phyloP scores from a whole-genome alignment of 768 basidiomycete species.

The Epithele typhae region DNA sequence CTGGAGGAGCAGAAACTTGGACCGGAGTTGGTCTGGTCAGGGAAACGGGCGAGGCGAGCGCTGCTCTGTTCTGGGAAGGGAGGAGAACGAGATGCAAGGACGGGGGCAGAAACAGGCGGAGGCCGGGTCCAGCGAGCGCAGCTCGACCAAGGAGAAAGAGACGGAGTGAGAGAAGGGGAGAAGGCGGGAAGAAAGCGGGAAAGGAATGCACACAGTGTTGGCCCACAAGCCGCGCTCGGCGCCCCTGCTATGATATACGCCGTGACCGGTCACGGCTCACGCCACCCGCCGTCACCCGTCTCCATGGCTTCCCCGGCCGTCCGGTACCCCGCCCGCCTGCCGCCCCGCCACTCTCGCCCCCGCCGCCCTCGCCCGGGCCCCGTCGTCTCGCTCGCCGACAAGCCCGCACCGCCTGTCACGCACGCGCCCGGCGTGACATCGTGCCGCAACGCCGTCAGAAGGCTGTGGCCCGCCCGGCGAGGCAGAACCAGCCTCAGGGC shows the following conservation, averaged over 20 bases:
- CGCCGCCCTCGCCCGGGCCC: too few species aligned
- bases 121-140: slow-evolving; percentile 33
- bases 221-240: neutral
- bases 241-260: slow-evolving; percentile 11
- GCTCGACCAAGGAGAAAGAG: slow-evolving; percentile 34
- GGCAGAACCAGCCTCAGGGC: too few species aligned
- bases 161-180: slow-evolving; percentile 22
- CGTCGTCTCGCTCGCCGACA: too few species aligned
- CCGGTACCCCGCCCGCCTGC: slow-evolving; percentile 2
- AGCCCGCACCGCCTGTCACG: too few species aligned
- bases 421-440: too few species aligned
- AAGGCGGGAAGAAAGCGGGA: slow-evolving; percentile 11
- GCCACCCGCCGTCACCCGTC: slow-evolving; percentile 13
- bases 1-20: slow-evolving; percentile 15
- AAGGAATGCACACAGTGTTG: slow-evolving; percentile 18
- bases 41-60: slow-evolving; percentile 13
- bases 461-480: too few species aligned
- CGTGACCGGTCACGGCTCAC: slow-evolving; percentile 12
- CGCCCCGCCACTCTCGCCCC: neutral
- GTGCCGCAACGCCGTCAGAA: too few species aligned
- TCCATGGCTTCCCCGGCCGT: slow-evolving; percentile 1
- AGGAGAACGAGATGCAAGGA: slow-evolving; percentile 27
- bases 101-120: slow-evolving; percentile 28
- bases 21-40: slow-evolving; percentile 10
- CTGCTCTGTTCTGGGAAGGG: slow-evolving; percentile 18